A percentile compares a stretch with the other conserved stretches of the same genome.
These are phyloP conservation scores for Phaeosphaeriaceae sp. DNA, from an alignment of 2,329 filamentous ascomycete genomes.

Conservation along the genomic window DNA sequence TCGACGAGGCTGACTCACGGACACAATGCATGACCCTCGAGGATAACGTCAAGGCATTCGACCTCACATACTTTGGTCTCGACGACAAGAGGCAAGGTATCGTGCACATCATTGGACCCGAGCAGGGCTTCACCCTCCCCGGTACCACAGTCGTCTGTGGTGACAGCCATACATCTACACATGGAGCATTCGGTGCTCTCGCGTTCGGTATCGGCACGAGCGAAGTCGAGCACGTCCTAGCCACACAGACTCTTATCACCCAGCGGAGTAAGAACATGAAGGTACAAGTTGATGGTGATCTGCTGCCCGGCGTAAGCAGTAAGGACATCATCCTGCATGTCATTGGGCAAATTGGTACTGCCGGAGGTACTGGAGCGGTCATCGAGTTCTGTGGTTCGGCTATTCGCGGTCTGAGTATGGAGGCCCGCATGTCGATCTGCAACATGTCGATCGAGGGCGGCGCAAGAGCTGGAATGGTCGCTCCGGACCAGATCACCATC, in stretches of 20 bases:
- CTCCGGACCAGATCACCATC: conserved; percentile 91
- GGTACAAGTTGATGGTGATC: conserved; percentile 89
- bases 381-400: conserved; percentile 98
- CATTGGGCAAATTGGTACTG: conserved; percentile 93
- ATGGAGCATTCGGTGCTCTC: conserved; percentile 93
- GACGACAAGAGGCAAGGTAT: conserved; percentile 97
- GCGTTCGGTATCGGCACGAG: conserved; percentile 98
- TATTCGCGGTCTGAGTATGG: conserved; percentile 88
- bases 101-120: conserved; percentile 96
- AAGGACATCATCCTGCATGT: conserved; percentile 95
- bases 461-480: conserved; percentile 95
- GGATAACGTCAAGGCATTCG: conserved; percentile 96
- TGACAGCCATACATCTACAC: conserved; percentile 97
- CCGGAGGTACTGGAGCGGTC: conserved; percentile 90
- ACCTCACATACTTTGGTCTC: conserved; percentile 95
- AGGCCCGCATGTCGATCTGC: conserved; percentile 98
- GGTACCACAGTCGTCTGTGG: conserved; percentile 97
- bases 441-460: conserved; percentile 99
- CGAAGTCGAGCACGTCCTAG: conserved; percentile 97
- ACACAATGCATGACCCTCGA: conserved; percentile 95
- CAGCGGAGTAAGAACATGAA: conserved; percentile 99
- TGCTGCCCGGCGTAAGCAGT: conserved; percentile 89
- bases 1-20: conserved; percentile 91
- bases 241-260: conserved; percentile 93
- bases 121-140: conserved; percentile 97